Evolutionary conservation across 23 red algal genomes (phyloP).

Genomic region (Chondrus crispus): DNA sequence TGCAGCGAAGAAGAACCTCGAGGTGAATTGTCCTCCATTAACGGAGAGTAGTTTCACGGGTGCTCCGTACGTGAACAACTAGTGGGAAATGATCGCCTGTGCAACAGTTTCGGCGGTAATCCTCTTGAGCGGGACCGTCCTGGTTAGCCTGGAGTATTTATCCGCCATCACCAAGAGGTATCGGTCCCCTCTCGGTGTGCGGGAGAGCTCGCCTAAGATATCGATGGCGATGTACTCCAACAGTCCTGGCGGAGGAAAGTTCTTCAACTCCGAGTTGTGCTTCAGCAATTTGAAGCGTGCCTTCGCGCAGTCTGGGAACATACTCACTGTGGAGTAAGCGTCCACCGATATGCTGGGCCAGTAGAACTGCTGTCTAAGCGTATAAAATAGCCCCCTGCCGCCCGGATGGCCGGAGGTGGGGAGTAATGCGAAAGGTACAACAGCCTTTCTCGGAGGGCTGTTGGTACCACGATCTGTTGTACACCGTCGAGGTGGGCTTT

Average conservation of each 20-base stretch:
- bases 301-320: background rate
- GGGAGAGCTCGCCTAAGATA: background rate
- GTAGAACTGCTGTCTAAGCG: background rate
- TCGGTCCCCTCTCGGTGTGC: background rate
- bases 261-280: background rate
- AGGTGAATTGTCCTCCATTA: background rate
- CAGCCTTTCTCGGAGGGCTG: too few species aligned
- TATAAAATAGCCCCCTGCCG: background rate
- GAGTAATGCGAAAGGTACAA: too few species aligned
- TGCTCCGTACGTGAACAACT: background rate
- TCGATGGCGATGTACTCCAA: background rate
- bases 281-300: background rate
- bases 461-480: too few species aligned
- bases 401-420: background rate
- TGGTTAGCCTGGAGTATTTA: background rate
- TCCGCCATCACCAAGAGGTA: background rate
- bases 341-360: background rate
- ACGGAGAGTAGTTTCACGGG: background rate
- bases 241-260: background rate
- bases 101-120: background rate
- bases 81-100: background rate
- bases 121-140: background rate
- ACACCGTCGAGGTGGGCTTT: too few species aligned
- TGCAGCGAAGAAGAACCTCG: background rate
- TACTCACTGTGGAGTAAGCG: background rate